Percentiles rank a stretch among this genome's conserved stretches.
Evolutionary conservation across 805 yeast species (phyloP).

Genomic region (Lipomyces kockii): DNA sequence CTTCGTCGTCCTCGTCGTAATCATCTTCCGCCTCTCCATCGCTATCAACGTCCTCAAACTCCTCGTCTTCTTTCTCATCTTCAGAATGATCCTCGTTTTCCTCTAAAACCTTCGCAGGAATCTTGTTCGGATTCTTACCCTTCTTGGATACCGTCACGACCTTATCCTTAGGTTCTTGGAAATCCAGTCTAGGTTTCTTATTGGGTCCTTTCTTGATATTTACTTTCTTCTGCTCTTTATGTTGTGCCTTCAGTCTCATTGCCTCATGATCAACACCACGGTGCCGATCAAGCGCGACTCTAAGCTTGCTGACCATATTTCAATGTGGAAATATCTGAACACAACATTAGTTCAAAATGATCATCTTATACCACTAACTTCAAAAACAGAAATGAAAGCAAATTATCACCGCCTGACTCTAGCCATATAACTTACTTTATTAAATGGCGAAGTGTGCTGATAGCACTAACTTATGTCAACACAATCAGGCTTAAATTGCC

Average conservation of each 20-base stretch:
- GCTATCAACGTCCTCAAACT: constrained; percentile 53
- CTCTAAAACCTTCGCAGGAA: constrained; percentile 3
- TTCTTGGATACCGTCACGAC: not conserved
- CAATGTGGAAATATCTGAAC: not conserved
- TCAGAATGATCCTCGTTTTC: not conserved
- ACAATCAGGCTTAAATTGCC: not conserved
- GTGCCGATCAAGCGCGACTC: constrained; percentile 26
- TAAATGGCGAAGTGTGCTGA: not conserved
- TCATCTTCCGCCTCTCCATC: constrained; percentile 46
- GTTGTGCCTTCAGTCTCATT: constrained; percentile 15
- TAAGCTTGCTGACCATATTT: constrained; percentile 31
- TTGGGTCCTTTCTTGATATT: constrained; percentile 53
- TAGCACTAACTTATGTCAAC: not conserved
- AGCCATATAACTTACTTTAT: not conserved
- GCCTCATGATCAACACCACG: constrained; percentile 27
- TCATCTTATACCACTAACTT: not conserved
- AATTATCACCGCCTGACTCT: not conserved
- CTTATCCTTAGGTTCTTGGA: not conserved
- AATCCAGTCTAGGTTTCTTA: constrained; percentile 45
- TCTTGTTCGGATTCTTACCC: constrained; percentile 10
- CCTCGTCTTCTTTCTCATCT: constrained; percentile 45
- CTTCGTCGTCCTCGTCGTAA: constrained; percentile 33
- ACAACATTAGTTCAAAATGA: not conserved
- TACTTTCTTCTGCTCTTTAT: constrained; percentile 51
- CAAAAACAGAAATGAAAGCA: not conserved